Evolutionary conservation across 176 grass and related monocot genomes (phyloP).

Genomic region (Ananas comosus): DNA sequence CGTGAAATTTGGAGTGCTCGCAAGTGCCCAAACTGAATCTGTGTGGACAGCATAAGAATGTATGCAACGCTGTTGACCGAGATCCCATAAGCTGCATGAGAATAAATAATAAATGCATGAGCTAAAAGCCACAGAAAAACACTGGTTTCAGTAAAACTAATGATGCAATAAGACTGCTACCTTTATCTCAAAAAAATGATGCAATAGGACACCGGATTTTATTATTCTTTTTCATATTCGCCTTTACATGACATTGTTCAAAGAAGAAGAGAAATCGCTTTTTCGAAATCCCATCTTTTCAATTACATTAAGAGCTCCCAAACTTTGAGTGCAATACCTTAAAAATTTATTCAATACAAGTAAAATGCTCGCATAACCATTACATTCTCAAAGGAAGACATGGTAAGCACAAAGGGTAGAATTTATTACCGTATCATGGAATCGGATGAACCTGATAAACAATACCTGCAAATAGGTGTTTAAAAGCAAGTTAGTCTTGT

Average conservation of each 20-base stretch:
- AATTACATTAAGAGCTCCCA: background rate
- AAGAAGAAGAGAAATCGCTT: background rate
- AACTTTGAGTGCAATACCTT: too few relatives aligned
- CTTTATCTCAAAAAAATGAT: too few relatives aligned
- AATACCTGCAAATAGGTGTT: conserved; percentile 52
- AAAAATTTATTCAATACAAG: too few relatives aligned
- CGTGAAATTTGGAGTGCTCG: conserved; percentile 60
- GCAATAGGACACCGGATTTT: too few relatives aligned
- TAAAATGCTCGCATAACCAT: too few relatives aligned
- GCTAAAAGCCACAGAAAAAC: too few relatives aligned
- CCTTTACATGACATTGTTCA: background rate
- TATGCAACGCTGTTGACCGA: conserved; percentile 92
- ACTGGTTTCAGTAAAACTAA: too few relatives aligned
- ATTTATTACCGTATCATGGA: conserved; percentile 89
- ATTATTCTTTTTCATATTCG: too few relatives aligned
- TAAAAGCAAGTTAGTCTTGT: conserved; percentile 6
- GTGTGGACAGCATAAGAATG: conserved; percentile 99
- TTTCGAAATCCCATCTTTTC: background rate
- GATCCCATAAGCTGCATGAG: conserved; percentile 79
- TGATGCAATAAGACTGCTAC: too few relatives aligned
- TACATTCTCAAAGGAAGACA: too few relatives aligned
- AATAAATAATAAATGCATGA: conserved; percentile 12
- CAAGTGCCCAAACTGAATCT: conserved; percentile 93
- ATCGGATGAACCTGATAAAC: conserved; percentile 91
- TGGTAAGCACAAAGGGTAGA: background rate